Evolutionary conservation across 208 protist genomes (phyloP), one percentile per base, ranked within the genome.

Genomic region (Herpetomonas tarakana): DNA sequence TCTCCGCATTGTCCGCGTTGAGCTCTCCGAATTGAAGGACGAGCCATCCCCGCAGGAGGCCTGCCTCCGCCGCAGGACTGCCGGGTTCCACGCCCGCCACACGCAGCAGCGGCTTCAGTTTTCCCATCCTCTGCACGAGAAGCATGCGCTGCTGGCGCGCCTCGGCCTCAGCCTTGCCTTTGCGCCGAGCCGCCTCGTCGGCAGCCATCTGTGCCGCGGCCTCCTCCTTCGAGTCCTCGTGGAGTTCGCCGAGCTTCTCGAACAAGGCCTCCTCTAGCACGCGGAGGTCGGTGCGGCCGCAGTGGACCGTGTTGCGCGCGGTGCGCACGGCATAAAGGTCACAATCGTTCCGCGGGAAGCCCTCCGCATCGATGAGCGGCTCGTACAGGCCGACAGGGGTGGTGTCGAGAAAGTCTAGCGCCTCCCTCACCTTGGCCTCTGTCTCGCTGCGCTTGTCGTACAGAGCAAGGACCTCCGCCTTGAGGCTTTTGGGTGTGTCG

Each of bases 281-380:
- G 26, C 75, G 68, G 2, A 96, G 53, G 50, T 96, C 89, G 46
- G 91, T 96, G 22, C 63, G 74, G 16, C 70, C 68, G 50, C 66
- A 86, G 56, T 64, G 69, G 2, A 91, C 81, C 0, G 71, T 86
- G n/a, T 96, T 75, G 6, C 86, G 68, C 0, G 89, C 86, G 1
- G 59, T 63, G 14, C 84, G 76, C 0, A 96, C 80, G 1, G 89
- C 89, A 66, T 93, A 92, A n/a, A 93, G 62, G 64, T 96, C 89
- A 60, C 83, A 92, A 65, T 96, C 89, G 51, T 57, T 52, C 6
- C 89, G 70, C 11, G 89, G 89, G 52, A 90, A 93, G 24, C 89
- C 89, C 21, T 93, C 86, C 6, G 70, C 74, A 59, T 96, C 86
- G 9, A 92, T 27, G 19, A 96, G 73, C n/a, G 64, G 68, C 3